phyloP scores from a whole-genome alignment of 139 green algal species.

The Tetradesmus lagerheimii region DNA sequence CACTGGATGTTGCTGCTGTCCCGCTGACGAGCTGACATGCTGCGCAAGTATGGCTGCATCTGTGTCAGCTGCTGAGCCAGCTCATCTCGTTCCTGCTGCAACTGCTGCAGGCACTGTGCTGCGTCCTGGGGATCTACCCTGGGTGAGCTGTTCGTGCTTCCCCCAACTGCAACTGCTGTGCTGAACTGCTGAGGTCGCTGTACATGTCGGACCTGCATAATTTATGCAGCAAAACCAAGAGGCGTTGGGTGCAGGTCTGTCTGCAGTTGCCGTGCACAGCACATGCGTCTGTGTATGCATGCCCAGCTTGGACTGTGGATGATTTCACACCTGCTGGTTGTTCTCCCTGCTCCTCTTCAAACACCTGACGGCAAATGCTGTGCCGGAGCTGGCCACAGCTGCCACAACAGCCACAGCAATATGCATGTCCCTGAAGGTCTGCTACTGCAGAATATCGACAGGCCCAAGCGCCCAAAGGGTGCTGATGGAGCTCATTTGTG shows the following conservation, averaged over 20 bases:
- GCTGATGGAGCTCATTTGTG: too few species aligned
- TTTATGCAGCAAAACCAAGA: background rate
- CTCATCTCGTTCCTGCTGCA: background rate
- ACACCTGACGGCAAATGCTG: background rate
- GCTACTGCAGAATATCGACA: background rate
- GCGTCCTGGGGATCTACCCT: background rate
- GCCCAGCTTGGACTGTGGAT: background rate
- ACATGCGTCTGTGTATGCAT: background rate
- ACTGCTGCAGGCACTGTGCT: background rate
- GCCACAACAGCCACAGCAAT: background rate
- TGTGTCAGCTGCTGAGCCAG: background rate
- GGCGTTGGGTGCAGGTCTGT: background rate
- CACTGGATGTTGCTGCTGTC: background rate
- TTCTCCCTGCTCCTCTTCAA: background rate
- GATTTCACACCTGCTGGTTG: background rate
- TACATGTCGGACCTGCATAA: background rate
- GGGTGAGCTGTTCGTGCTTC: background rate
- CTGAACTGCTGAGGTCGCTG: background rate
- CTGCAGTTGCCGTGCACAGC: too few species aligned
- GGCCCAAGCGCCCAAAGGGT: background rate
- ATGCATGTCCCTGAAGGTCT: background rate
- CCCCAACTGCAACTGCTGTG: background rate
- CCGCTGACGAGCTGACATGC: background rate
- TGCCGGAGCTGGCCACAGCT: background rate
- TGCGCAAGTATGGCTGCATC: background rate